Evolutionary conservation across 1,284 basidiomycete species (phyloP).

Genomic region (Ustilago loliicola): DNA sequence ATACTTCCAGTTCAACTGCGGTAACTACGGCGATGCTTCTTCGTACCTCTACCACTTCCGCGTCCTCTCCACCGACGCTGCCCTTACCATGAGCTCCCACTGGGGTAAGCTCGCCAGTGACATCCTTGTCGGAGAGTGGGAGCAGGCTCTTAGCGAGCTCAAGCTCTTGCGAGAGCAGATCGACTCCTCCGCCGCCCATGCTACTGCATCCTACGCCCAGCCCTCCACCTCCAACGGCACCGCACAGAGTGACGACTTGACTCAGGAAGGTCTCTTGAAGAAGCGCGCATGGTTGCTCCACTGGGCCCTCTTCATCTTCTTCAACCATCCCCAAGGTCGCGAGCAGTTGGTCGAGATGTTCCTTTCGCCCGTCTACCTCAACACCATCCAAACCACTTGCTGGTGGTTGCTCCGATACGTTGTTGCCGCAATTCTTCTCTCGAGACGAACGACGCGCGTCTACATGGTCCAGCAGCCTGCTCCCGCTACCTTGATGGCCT

Average conservation of each 20-base stretch:
- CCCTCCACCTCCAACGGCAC: slow-evolving; percentile 46
- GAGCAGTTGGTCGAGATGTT: slow-evolving; percentile 96
- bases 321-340: slow-evolving; percentile 92
- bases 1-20: slow-evolving; percentile 96
- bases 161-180: slow-evolving; percentile 92
- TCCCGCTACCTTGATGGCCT: slow-evolving; percentile 45
- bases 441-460: slow-evolving; percentile 76
- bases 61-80: slow-evolving; percentile 90
- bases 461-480: slow-evolving; percentile 62
- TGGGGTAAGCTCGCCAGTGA: slow-evolving; percentile 99
- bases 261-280: slow-evolving; percentile 81
- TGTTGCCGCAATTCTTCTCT: slow-evolving; percentile 90
- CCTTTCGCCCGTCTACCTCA: slow-evolving; percentile 94
- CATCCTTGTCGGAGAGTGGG: slow-evolving; percentile 94
- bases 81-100: slow-evolving; percentile 92
- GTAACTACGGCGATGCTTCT: slow-evolving; percentile 94
- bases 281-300: slow-evolving; percentile 96
- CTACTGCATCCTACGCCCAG: slow-evolving; percentile 42
- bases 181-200: slow-evolving; percentile 74
- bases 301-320: slow-evolving; percentile 98
- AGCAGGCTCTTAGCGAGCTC: slow-evolving; percentile 90
- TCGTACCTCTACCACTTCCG: slow-evolving; percentile 99
- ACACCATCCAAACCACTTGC: slow-evolving; percentile 95
- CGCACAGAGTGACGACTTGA: slow-evolving; percentile 48
- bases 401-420: slow-evolving; percentile 97